Evolutionary conservation across 1,284 basidiomycete species (phyloP), one percentile per base, ranked within the genome.

Genomic region (Leccinum variabile): DNA sequence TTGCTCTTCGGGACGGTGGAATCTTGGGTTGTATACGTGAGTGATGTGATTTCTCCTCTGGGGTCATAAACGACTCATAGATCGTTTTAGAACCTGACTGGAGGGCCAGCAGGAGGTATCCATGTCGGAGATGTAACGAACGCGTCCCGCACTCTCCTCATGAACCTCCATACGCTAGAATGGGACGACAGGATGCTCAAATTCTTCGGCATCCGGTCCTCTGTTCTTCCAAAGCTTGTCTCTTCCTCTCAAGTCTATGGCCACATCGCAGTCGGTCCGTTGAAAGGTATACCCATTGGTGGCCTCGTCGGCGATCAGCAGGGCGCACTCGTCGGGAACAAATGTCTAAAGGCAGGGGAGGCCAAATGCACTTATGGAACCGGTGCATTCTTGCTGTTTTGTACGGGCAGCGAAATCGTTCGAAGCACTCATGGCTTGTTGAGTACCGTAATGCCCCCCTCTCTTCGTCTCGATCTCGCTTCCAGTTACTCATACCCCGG

Each of bases 271-370:
- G 77, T 80, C 35, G 91, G 93, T 2, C 72, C 89, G 1, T 81
- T 98, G 62, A 81, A 85, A 65, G 94, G 91, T 52, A 82, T 95
- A 18, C 89, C 89, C 37, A 93, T 98, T 60, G 94, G 90, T 28
- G 97, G 96, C 37, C 87, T 98, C 57, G 88, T 97, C 13, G 97
- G 97, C 33, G 97, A 99, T 76, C 97, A 99, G 79, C 97, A 98
- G 77, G 96, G 92, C 16, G 97, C 97, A 10, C 81, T 99, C 25
- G 88, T 98, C 57, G 97, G 97, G 0, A 98, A 99, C 82, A 98
- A 98, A 76, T 98, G 95, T 71, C 76, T 98, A 60, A 80, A 75
- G 56, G 80, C 84, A 65, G 95, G 95, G 28, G 91, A 96, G 73
- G 94, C 94, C 3, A 97, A 97, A 79, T 95, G 94, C 76, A 97